Conservation (phyloP, 139 green algal species). For the Ettlia oleoabundans region DNA sequence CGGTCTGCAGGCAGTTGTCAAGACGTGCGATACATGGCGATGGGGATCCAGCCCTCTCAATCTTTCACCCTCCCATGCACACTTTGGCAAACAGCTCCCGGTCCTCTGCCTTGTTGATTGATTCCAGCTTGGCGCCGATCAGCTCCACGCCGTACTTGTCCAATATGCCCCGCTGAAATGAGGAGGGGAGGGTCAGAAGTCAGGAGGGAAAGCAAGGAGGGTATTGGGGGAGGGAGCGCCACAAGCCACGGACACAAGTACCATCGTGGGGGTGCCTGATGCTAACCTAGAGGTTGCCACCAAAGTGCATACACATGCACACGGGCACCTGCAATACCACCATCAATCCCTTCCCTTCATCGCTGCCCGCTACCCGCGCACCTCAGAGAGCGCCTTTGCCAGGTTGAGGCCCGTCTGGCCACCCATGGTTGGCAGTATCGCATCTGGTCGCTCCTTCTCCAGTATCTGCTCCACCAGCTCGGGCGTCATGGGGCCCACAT, state of each 20-base stretch:
- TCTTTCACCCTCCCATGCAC: background rate
- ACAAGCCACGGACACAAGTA: background rate
- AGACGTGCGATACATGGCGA: too few relatives aligned
- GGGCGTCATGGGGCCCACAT: constrained; percentile 98
- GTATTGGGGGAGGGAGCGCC: background rate
- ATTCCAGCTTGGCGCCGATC: constrained; percentile 98
- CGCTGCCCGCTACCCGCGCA: constrained; percentile 1
- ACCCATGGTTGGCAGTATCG: constrained; percentile 99
- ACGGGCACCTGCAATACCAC: background rate
- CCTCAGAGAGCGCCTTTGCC: constrained; percentile 93
- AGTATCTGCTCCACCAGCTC: constrained; percentile 90
- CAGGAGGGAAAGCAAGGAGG: background rate
- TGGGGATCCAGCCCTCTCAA: too few relatives aligned
- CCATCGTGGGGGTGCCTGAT: background rate
- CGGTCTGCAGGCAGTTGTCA: too few relatives aligned
- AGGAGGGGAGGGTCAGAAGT: background rate
- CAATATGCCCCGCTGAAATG: constrained; percentile 72
- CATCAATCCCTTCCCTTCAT: background rate
- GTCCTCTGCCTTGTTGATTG: constrained; percentile 98
- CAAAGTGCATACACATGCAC: background rate
- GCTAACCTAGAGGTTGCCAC: too few relatives aligned
- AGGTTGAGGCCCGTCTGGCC: constrained; percentile 98
- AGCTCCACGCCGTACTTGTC: constrained; percentile 96
- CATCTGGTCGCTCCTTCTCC: constrained; percentile 90
- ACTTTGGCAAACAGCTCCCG: constrained; percentile 95